Evolutionary conservation across 208 protist species (phyloP), one percentile per base, ranked within the genome.

Genomic region (Wallacemonas sp.): DNA sequence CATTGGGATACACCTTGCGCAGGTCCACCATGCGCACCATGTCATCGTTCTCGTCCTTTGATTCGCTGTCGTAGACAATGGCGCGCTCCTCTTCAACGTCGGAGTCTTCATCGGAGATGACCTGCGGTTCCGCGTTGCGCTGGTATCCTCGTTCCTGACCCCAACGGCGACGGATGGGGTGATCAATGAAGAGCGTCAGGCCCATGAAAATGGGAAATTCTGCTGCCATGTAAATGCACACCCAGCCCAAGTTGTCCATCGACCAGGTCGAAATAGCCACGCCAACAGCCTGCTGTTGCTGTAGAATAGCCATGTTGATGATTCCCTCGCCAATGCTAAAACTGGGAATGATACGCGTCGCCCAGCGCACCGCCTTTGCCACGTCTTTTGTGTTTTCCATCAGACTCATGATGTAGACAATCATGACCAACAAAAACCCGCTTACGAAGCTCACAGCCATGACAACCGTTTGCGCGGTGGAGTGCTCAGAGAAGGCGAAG

Each of bases 11-110:
- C 38, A 70, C 62, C 75, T 85, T 85, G 51, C 70, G 69, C 51
- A 85, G 70, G 63, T 83, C 62, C 30, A 77, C 70, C 34, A 88
- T 77, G 22, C 70, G 66, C 15, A 88, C 79, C 63, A 76, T 71
- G 47, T 88, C 82, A 27, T 72, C 49, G 42, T 77, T 46, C 31
- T 46, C 46, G 41, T 47, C 44, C 4, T 47, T 33, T 36, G 42
- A 34, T 26, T 59, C 70, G 6, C 41, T 27, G 14, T n/a, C 55
- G 45, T 60, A 54, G 3, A 64, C 31, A 11, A 33, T 26, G 47
- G 45, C 27, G 2, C 56, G 53, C 33, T 82, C 69, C 22, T 60
- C 45, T 26, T 61, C 59, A 6, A 82, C 76, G 36, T 67, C 71
- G 12, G 27, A 36, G 62, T 82, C 76, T 31, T 64, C 68, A 2